Base-by-base conservation (phyloP, 208 protist genomes). In the Crithidia brevicula region DNA sequence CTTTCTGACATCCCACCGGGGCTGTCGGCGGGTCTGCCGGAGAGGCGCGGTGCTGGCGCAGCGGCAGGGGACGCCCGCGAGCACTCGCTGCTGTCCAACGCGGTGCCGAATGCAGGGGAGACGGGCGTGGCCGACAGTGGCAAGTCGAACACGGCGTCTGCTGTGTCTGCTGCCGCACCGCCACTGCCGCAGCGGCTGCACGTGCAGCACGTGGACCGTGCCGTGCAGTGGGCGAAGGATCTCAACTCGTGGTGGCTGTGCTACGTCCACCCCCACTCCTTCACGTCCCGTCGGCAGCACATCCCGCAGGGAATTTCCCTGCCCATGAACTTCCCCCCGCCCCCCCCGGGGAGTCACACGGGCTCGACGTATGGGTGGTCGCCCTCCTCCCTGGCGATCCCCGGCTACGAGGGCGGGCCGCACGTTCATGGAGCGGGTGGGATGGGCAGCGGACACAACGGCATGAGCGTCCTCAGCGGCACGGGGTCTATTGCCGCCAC, bases 201-300 rank as follows among this genome's bases (percentile, higher is more conserved):
- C 38, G 57, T 63, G 23, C 31, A 22, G 22, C 8, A 65, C 54
- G 57, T 63, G n/a, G 42, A 51, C 5, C 16, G 50, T 9, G 57
- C 60, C 5, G 70, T 76, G 59, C 63, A 61, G 40, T 81, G 76
- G 76, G 76, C 72, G 18, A 38, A 33, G 6, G 72, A 66, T 27
- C 60, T 77, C 20, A 63, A 66, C 20, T 49, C 50, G 59, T 81
- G 76, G 76, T 81, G 76, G 76, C 38, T 67, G 33, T 50, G 40
- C 42, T 77, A 75, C 60, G 60, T 81, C 56, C 58, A 72, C 34
- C 76, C 68, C 18, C 72, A 73, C 66, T 61, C 43, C 49, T 67
- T 67, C 36, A 64, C 25, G 38, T 60, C 67, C 9, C 74, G 74
- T 2, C 63, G 65, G 8, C 74, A 75, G 68, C 45, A n/a, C 15